phyloP scores from a whole-genome alignment of 495 filamentous ascomycete species.

The Podospora australis region DNA sequence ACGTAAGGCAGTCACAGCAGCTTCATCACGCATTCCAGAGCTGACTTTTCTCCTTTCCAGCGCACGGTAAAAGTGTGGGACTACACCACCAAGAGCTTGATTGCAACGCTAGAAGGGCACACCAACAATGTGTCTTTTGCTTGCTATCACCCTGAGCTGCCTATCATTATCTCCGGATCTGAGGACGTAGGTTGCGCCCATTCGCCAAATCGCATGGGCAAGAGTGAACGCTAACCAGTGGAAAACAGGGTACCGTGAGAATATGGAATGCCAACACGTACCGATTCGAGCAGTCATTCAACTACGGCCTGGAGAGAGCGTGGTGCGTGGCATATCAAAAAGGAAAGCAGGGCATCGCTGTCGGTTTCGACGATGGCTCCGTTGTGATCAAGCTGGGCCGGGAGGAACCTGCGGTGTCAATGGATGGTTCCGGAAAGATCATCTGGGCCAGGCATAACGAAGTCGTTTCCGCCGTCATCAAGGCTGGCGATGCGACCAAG shows the following conservation, averaged over 20 bases:
- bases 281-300: slow-evolving; percentile 87
- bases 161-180: slow-evolving; percentile 96
- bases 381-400: slow-evolving; percentile 97
- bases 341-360: slow-evolving; percentile 85
- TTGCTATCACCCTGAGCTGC: slow-evolving; percentile 94
- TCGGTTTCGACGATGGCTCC: slow-evolving; percentile 96
- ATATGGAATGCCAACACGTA: slow-evolving; percentile 99
- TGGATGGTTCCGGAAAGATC: slow-evolving; percentile 92
- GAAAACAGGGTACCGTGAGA: slow-evolving; percentile 79
- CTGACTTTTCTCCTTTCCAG: too few species aligned
- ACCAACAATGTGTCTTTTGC: slow-evolving; percentile 99
- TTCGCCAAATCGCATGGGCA: too few species aligned
- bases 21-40: too few species aligned
- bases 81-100: slow-evolving; percentile 95
- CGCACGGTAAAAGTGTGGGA: slow-evolving; percentile 96
- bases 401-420: slow-evolving; percentile 94
- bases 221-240: too few species aligned
- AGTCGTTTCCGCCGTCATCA: slow-evolving; percentile 90
- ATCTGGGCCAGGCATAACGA: slow-evolving; percentile 94
- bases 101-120: slow-evolving; percentile 94
- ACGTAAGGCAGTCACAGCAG: too few species aligned
- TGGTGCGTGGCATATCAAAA: slow-evolving; percentile 97
- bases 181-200: slow-evolving; percentile 61
- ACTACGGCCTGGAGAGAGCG: slow-evolving; percentile 89
- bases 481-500: slow-evolving; percentile 78